Conservation (phyloP, 352 stramenopile species). For the Globisporangium perplexum region DNA sequence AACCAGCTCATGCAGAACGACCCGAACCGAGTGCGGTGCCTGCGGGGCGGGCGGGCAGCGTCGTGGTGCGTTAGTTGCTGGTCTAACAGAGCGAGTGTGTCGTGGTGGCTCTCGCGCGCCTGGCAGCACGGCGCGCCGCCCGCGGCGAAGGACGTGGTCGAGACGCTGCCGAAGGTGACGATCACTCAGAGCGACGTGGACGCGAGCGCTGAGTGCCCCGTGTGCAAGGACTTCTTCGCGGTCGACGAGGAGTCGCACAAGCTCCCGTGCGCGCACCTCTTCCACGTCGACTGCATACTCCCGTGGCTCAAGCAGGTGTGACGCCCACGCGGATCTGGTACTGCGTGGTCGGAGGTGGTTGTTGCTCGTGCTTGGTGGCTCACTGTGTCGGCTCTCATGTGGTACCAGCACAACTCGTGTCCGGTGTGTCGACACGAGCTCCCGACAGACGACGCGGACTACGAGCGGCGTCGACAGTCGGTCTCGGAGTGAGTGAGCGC, state of each 20-base stretch:
- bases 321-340: too few relatives aligned
- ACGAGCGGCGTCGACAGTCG: constrained; percentile 48
- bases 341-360: too few relatives aligned
- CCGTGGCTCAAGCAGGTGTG: constrained; percentile 75
- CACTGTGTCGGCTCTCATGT: neutral
- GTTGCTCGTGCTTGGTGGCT: too few relatives aligned
- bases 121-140: constrained; percentile 71
- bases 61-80: neutral
- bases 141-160: constrained; percentile 67
- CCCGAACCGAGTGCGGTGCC: constrained; percentile 58
- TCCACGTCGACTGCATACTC: constrained; percentile 84
- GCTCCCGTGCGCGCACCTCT: constrained; percentile 70
- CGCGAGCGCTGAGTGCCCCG: constrained; percentile 67
- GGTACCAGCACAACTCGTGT: constrained; percentile 77
- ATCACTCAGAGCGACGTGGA: constrained; percentile 74
- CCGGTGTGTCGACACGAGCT: constrained; percentile 82
- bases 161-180: constrained; percentile 67
- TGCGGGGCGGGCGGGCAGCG: neutral
- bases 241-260: constrained; percentile 69
- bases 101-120: constrained; percentile 2
- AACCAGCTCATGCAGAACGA: constrained; percentile 90
- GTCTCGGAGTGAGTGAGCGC: constrained; percentile 9
- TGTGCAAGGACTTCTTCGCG: constrained; percentile 85
- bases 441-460: constrained; percentile 79
- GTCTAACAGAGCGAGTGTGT: constrained; percentile 3